phyloP scores from a whole-genome alignment of 139 green algal species.

The Chlamydomonas sphaeroides region DNA sequence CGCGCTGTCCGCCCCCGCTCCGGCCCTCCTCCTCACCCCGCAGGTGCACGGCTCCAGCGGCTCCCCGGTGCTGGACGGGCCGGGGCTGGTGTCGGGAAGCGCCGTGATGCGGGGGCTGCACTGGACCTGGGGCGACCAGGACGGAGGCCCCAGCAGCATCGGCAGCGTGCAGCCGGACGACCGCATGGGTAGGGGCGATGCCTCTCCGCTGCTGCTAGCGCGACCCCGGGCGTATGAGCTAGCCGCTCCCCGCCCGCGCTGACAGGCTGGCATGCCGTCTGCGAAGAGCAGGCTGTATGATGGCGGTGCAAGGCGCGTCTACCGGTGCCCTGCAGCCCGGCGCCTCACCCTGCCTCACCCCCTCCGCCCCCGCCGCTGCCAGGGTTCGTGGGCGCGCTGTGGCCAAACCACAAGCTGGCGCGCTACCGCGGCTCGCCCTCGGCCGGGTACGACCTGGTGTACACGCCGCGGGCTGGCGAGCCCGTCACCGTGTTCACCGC shows the following conservation, averaged over 20 bases:
- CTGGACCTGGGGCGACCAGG: slow-evolving; percentile 3
- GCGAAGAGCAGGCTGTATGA: too few relatives aligned
- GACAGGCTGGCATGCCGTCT: neutral
- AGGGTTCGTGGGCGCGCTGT: neutral
- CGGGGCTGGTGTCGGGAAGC: neutral
- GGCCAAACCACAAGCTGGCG: neutral
- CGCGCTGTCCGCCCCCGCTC: too few relatives aligned
- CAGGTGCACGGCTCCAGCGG: neutral
- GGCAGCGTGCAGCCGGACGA: slow-evolving; percentile 3
- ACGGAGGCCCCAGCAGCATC: neutral
- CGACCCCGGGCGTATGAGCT: neutral
- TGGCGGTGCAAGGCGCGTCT: too few relatives aligned
- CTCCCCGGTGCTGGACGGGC: neutral
- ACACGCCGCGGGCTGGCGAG: neutral
- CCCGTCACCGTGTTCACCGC: slow-evolving; percentile 1
- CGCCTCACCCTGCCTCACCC: neutral
- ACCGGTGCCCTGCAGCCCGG: too few relatives aligned
- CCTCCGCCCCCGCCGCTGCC: neutral
- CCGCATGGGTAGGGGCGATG: neutral
- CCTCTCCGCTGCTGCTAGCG: too few relatives aligned
- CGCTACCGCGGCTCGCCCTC: neutral
- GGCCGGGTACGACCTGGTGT: neutral
- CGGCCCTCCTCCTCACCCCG: neutral
- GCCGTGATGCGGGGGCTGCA: slow-evolving; percentile 1
- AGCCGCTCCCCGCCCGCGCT: neutral